Conservation (phyloP, 768 basidiomycete genomes). For the Tephrocybe sp. region DNA sequence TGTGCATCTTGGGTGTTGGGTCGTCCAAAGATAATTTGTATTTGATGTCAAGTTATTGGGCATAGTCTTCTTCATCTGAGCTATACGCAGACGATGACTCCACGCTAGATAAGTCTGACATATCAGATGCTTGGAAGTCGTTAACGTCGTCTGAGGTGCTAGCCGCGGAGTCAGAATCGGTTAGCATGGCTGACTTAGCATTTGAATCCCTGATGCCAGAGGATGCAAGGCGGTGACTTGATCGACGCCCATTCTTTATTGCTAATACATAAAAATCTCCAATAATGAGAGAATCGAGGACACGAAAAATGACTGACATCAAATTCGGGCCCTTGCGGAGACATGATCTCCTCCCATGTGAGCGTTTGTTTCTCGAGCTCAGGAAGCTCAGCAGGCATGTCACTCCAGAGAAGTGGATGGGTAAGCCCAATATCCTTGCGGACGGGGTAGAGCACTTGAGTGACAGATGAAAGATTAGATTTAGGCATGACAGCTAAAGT, state of each 20-base stretch:
- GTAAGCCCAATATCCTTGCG: neutral
- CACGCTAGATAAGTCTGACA: neutral
- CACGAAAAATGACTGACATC: neutral
- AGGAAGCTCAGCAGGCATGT: neutral
- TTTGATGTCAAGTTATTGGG: neutral
- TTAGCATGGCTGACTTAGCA: no score
- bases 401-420: constrained; percentile 7
- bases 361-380: neutral
- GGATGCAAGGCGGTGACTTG: neutral
- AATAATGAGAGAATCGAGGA: neutral
- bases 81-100: neutral
- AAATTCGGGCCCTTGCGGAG: neutral
- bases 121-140: neutral
- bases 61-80: neutral
- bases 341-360: neutral
- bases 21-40: neutral
- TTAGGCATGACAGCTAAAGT: neutral
- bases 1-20: neutral
- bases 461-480: neutral
- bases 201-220: neutral
- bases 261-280: neutral
- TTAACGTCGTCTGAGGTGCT: no score
- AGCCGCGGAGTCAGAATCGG: no score
- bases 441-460: neutral
- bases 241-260: neutral